Base-by-base conservation (phyloP, 805 yeast genomes). In the Scheffersomyces ergatensis region DNA sequence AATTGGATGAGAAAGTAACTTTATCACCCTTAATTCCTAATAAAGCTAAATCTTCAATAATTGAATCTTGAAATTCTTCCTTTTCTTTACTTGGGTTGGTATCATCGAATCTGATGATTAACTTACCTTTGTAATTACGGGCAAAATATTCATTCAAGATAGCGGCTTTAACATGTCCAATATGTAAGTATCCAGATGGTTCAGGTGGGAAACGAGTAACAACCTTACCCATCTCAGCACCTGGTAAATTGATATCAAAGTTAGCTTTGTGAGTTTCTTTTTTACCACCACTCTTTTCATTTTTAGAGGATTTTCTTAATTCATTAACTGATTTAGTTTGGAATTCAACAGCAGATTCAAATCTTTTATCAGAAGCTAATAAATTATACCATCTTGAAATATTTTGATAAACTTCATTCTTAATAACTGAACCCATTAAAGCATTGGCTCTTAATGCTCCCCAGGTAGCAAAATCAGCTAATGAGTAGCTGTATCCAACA, bases 121-220 rank as follows among this genome's bases (percentile, higher is more conserved):
- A 80, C 70, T 93, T 93, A 63, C 99, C 99, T 59, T 93, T 85
- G 77, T 92, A 93, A 60, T 80, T 85, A 55, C 88, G 83, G 36
- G 99, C 99, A 72, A 93, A 92, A 72, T 90, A 92, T 69, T 93
- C 93, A 73, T 93, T 93, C 62, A 93, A 78, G 44, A 93, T 76
- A 40, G 99, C 99, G 47, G 99, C 99, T 70, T 93, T 93, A 46
- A 96, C 99, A 63, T 93, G 99, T 53, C 99, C 99, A 69, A 93
- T 93, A 70, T 93, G 99, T 68, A 93, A 78, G 68, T 90, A 93
- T 71, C 99, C 99, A 70, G 96, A 87, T 45, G 99, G 99, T 74
- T 93, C 99, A 50, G 99, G 99, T 38, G 96, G 99, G 82, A 93
- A 93, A 72, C 99, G 85, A 40, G 99, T 95, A 40, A 95, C 98